Evolutionary conservation across 2,329 filamentous ascomycete genomes (phyloP).

Genomic region (Fusarium ambrosium): DNA sequence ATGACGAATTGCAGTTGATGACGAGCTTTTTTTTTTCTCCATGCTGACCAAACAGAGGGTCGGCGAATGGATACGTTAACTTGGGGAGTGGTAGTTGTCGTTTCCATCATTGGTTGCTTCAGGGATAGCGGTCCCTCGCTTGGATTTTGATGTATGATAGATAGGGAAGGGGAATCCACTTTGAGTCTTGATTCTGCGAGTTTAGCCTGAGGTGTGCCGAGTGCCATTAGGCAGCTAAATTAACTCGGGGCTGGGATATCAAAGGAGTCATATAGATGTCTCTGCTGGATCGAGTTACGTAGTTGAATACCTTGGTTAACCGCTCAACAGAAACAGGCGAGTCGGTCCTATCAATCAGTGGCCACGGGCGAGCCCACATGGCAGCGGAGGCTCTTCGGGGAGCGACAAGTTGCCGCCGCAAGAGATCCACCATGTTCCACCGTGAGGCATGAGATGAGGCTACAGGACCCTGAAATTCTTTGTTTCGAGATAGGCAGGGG

Average conservation of each 20-base stretch:
- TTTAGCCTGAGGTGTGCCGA: slow-evolving; percentile 17
- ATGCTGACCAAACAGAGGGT: slow-evolving; percentile 7
- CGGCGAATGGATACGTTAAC: slow-evolving; percentile 24
- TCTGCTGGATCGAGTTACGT: not conserved
- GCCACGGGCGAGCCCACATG: slow-evolving; percentile 43
- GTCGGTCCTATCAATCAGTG: slow-evolving; percentile 40
- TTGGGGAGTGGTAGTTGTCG: slow-evolving; percentile 31
- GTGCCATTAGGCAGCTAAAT: slow-evolving; percentile 23
- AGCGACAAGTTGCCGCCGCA: slow-evolving; percentile 29
- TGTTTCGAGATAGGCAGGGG: slow-evolving; percentile 29
- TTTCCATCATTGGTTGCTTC: slow-evolving; percentile 34
- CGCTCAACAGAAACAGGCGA: slow-evolving; percentile 27
- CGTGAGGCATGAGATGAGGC: slow-evolving; percentile 14
- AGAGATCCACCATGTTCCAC: slow-evolving; percentile 36
- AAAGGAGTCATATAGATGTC: slow-evolving; percentile 38
- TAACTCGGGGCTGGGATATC: slow-evolving; percentile 20
- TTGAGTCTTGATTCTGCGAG: slow-evolving; percentile 18
- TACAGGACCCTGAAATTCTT: slow-evolving; percentile 41
- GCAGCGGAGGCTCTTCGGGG: slow-evolving; percentile 47
- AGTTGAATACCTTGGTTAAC: slow-evolving; percentile 20
- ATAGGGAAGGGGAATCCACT: slow-evolving; percentile 29
- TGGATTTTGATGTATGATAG: slow-evolving; percentile 22
- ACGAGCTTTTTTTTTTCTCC: slow-evolving; percentile 12
- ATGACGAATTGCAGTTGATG: slow-evolving; percentile 32
- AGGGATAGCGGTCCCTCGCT: slow-evolving; percentile 19